Evolutionary conservation across 1,139 yeast genomes (phyloP), one percentile per base, ranked within the genome.

Genomic region (Blastobotrys buckinghamii): DNA sequence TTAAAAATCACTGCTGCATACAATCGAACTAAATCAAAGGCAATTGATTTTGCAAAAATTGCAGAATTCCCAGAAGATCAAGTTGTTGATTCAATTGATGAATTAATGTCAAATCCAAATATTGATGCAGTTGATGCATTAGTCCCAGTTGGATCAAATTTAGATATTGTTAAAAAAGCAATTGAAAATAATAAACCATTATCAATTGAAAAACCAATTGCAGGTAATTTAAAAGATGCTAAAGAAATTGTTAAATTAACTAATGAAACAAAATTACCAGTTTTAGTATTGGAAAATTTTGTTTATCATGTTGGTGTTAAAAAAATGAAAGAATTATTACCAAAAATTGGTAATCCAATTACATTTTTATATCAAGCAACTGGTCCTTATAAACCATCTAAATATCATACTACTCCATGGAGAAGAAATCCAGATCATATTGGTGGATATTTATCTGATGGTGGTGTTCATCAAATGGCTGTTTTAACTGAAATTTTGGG

Each of bases 401-500:
- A 84, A 64, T 89, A 87, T 65, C 69, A 82, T 55, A 69, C 73
- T 35, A 60, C 84, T 8, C 41, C 57, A 30, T 89, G 97, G 97
- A 82, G 97, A 74, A 77, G 76, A 63, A 75, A 81, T 51, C 97
- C 97, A 34, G 83, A 87, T 65, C 97, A 89, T 63, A 77, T 88
- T 55, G 97, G 97, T 50, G 97, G 97, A 0, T 88, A 75, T 67
- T 73, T 89, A 59, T 82, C 92, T 56, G 97, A 89, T 63, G 96
- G 96, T 59, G 97, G 97, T 64, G 97, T 89, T 13, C 97, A 89
- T 68, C 96, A 89, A 68, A 72, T 89, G 66, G 96, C 96, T 2
- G 71, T 87, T 41, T 76, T 89, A 59, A 87, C 95, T 9, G 88
- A 79, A 54, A 80, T 87, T n/a, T 73, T 89, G 52, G 96, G 97